Evolutionary conservation across 2,329 filamentous ascomycete species (phyloP), one percentile per base, ranked within the genome.

Genomic region (Fonsecaea multimorphosa): DNA sequence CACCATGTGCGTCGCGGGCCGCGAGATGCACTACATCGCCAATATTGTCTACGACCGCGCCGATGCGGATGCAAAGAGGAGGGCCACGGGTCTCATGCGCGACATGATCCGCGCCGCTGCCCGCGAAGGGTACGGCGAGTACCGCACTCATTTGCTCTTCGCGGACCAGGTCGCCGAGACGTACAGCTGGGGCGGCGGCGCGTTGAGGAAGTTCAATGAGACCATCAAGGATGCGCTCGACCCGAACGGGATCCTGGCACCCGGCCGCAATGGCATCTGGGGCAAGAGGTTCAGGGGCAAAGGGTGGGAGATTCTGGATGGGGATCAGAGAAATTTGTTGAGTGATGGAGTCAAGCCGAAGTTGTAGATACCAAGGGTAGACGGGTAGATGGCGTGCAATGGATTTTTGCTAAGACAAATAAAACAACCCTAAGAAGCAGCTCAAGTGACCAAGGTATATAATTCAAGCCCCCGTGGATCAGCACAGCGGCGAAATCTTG

Each of bases 221-320:
- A 75, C 69, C 40, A 77, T 83, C 63, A 83, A 83, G 72, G 78
- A 83, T 71, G 78, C 78, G 0, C 64, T 83, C n/a, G 81, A 83
- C 73, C 81, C 81, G 1, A 82, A 82, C 65, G 80, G 81, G 0
- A 82, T 83, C 61, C 66, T 83, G 59, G 78, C 80, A 4, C 81
- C 80, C 1, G 82, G 82, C 0, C 78, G 79, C 65, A 80, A 80
- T 65, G 81, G 81, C 0, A 79, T 83, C 16, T 82, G 80, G 80
- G 68, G 68, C 16, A 31, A 63, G 29, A 52, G 60, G 16, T 70
- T 59, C 38, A 49, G 65, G 16, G 63, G 63, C 1, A 64, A 64
- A 11, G 68, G 68, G 8, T 70, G 68, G 68, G 68, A 70, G 62
- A 70, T 70, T 12, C 31, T 67, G 34, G 65, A 64, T 11, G 68